Conservation (phyloP, 1,284 basidiomycete genomes). For the Paramarasmius palmivorus region DNA sequence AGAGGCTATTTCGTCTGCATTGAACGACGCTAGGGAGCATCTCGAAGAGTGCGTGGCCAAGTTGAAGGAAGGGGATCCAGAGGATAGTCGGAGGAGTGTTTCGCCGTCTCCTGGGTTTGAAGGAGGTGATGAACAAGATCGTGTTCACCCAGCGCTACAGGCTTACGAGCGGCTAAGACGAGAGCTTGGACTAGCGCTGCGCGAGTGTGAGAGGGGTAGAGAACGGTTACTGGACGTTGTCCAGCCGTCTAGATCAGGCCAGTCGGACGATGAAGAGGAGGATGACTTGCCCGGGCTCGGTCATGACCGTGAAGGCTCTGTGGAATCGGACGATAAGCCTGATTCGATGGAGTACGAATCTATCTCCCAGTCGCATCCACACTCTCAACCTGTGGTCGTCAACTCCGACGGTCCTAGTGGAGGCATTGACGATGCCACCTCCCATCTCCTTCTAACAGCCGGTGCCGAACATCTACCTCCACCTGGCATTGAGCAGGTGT, state of each 20-base stretch:
- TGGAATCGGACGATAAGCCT: constrained; percentile 50
- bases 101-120: background rate
- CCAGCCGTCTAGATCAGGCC: constrained; percentile 37
- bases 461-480: constrained; percentile 55
- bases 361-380: background rate
- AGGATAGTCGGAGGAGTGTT: background rate
- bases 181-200: constrained; percentile 13
- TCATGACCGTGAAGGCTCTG: constrained; percentile 46
- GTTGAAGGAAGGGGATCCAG: constrained; percentile 41
- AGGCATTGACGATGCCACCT: constrained; percentile 58
- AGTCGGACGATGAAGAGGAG: constrained; percentile 34
- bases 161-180: constrained; percentile 14
- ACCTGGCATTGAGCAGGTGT: constrained; percentile 74
- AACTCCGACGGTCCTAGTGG: constrained; percentile 25
- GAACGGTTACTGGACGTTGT: constrained; percentile 61
- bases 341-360: constrained; percentile 34
- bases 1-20: constrained; percentile 61
- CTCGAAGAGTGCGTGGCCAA: constrained; percentile 59
- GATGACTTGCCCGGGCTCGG: constrained; percentile 50
- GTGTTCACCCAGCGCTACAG: constrained; percentile 50
- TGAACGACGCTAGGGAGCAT: constrained; percentile 67
- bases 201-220: constrained; percentile 73
- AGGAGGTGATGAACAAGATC: constrained; percentile 16
- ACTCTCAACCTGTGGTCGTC: constrained; percentile 14
- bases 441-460: constrained; percentile 51